Evolutionary conservation across 139 green algal species (phyloP).

Genomic region (Chlamydomonas sp.): DNA sequence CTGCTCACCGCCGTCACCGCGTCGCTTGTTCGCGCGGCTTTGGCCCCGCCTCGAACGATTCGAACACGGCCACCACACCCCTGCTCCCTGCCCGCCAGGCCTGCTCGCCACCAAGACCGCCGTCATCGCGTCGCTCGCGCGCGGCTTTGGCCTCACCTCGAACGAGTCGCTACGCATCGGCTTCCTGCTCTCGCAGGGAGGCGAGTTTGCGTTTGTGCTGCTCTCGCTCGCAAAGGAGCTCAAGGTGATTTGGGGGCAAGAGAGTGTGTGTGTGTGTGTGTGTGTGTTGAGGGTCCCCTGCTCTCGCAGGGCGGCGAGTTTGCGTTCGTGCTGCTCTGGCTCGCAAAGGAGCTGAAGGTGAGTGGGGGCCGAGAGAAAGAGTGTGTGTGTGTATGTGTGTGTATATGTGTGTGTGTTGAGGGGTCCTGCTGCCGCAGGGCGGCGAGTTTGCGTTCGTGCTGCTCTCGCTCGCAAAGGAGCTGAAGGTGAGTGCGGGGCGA

Average conservation of each 20-base stretch:
- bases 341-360: slow-evolving; percentile 67
- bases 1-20: slow-evolving; percentile 80
- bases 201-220: slow-evolving; percentile 98
- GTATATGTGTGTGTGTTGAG: too few relatives aligned
- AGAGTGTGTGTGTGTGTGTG: too few relatives aligned
- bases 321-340: slow-evolving; percentile 91
- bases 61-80: too few relatives aligned
- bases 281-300: too few relatives aligned
- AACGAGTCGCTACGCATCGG: slow-evolving; percentile 40
- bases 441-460: slow-evolving; percentile 98
- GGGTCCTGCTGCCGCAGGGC: slow-evolving; percentile 88
- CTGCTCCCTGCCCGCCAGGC: too few relatives aligned
- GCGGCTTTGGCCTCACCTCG: slow-evolving; percentile 63
- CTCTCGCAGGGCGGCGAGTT: slow-evolving; percentile 97
- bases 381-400: too few relatives aligned
- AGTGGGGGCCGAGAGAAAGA: too few relatives aligned
- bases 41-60: slow-evolving; percentile 50
- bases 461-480: slow-evolving; percentile 71
- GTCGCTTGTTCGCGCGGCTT: slow-evolving; percentile 54
- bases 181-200: slow-evolving; percentile 89
- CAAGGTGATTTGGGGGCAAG: too few relatives aligned
- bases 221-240: slow-evolving; percentile 76
- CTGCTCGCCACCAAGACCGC: slow-evolving; percentile 81
- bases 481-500: too few relatives aligned
- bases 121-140: slow-evolving; percentile 66